Base-by-base conservation (phyloP, 768 basidiomycete species). In the Terana coerulea region DNA sequence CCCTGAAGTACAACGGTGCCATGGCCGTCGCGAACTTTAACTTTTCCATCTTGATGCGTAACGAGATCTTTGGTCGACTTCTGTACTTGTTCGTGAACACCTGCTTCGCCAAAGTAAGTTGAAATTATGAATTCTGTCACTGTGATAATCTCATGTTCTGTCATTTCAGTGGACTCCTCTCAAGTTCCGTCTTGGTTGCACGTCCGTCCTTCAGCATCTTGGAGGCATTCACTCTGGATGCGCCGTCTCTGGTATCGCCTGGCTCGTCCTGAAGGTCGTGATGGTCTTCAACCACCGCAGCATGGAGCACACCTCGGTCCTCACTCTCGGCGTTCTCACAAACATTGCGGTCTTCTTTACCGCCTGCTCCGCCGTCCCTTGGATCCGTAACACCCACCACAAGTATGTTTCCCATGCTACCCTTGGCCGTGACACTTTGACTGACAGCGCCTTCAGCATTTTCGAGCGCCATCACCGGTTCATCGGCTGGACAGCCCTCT, bases 401-500 rank as follows among this genome's bases (percentile, higher is more conserved):
- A 89, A 89, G 87, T 88, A 64, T 60, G 79, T 67, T 7, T 28
- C 4, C 26, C 12, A 8, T n/a, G n/a, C n/a, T n/a, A n/a, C 14
- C 24, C 21, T 11, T 46, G 22, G 10, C 19, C 36, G 14, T 8
- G 25, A 28, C 19, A 24, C 43, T 22, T n/a, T 17, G 9, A n/a
- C 40, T 54, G 40, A 30, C n/a, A 33, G 14, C 33, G 15, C 33
- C 17, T 17, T 37, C 53, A 89, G 86, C 62, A 78, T 88, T 17
- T 91, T 91, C 58, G 88, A 91, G 65, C 79, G 86, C 46, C 82
- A 86, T 56, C 88, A 91, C 64, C 80, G 88, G 9, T 89, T 90
- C 67, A 72, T 86, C 49, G 88, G 88, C 35, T 91, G 88, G 87
- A 70, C 76, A 11, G 73, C 79, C n/a, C 68, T 84, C 33, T 64